Base-by-base conservation (phyloP, 306 rosid species). In the Abrus pulchellus region DNA sequence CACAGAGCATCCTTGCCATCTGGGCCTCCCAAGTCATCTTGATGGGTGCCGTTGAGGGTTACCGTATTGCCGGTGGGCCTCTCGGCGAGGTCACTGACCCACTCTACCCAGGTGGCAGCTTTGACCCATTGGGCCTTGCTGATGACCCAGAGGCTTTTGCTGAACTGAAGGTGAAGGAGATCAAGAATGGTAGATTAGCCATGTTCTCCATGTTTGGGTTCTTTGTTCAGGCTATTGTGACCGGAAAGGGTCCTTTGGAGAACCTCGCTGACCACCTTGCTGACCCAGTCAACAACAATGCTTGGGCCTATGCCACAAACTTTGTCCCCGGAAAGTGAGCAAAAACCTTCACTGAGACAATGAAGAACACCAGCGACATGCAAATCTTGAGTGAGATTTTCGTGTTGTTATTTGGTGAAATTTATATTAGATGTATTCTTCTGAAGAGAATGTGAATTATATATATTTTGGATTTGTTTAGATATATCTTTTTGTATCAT, bases 41-140 rank as follows among this genome's bases (percentile, higher is more conserved):
- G 49, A 75, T 75, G 80, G 80, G 72, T 48, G 80, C 72, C 0
- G 72, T 61, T 9, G 80, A 75, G 36, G 80, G 80, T 48, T 75
- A 75, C 40, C 72, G 72, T 32, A 75, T 75, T 61, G 72, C 61
- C 0, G 79, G 80, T 48, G 62, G 80, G 62, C 80, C 80, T 61
- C 38, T 75, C 0, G 80, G 80, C 2, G 80, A 75, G 62, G 80
- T 75, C 8, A 61, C 34, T 1, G 79, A 75, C 59, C 79, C 70
- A 60, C 6, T 75, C 11, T 75, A 75, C 60, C 70, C 70, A 7
- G 75, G 61, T 32, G 75, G 75, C 0, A 69, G 75, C 75, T 49
- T 69, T 69, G 75, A 69, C 60, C 75, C 75, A 69, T 69, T 69
- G 75, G 75, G 76, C 64, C 64, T 72, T 34, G 76, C 76, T 14